Conservation (phyloP, 2,329 filamentous ascomycete species). For the Colletotrichum tofieldiae region DNA sequence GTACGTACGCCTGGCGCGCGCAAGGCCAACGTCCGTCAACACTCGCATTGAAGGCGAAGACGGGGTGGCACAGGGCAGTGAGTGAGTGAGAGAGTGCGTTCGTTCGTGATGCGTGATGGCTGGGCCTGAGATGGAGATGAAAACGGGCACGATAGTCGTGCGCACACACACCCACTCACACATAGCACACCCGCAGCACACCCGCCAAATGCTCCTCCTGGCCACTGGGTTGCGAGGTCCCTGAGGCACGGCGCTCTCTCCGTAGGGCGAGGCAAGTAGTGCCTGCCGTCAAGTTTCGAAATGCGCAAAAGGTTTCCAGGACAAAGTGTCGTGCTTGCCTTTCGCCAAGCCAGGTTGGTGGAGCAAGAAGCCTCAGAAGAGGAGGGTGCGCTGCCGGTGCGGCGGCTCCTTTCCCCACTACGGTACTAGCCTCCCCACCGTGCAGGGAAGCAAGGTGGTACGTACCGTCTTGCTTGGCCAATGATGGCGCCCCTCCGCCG, state of each 20-base stretch:
- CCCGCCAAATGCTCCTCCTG: neutral
- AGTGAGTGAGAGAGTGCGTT: neutral
- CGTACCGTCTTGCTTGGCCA: neutral
- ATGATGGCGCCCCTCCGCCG: neutral
- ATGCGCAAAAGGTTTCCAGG: neutral
- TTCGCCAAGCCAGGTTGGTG: neutral
- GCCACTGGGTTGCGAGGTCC: neutral
- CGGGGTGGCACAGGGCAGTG: neutral
- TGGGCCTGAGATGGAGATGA: neutral
- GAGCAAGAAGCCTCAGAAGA: conserved; percentile 8
- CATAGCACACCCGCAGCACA: too few relatives aligned
- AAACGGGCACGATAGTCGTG: neutral
- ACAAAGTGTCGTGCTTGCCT: conserved; percentile 4
- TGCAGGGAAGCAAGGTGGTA: neutral
- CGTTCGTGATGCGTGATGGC: neutral
- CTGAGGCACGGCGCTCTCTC: neutral
- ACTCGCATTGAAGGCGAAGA: neutral
- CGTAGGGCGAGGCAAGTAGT: neutral
- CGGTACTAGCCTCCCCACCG: too few relatives aligned
- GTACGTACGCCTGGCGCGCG: too few relatives aligned
- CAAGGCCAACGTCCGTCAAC: neutral
- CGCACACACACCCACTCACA: neutral
- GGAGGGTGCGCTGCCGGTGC: conserved; percentile 25
- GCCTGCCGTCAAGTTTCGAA: neutral
- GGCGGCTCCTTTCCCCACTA: conserved; percentile 15